A percentile compares a stretch with the other conserved stretches of the same genome.
Conservation (phyloP, 129 eudicot species). For the Artemisia annua region DNA sequence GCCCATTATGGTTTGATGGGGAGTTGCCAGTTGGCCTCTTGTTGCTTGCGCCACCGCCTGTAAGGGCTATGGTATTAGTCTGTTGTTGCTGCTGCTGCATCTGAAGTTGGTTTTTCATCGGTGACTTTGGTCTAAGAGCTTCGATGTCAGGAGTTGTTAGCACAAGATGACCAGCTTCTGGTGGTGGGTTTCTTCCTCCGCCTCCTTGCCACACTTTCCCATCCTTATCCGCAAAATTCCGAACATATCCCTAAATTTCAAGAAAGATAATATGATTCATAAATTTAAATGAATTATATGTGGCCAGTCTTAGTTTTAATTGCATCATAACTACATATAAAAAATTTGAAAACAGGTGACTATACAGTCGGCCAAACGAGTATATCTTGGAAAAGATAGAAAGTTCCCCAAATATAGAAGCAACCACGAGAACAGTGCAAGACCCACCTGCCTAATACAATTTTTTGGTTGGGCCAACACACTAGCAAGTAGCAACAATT, state of each 20-base stretch:
- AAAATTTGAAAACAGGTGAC: not conserved
- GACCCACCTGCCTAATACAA: not conserved
- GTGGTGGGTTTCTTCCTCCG: conserved; percentile 90
- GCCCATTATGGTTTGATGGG: conserved; percentile 52
- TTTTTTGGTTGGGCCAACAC: not conserved
- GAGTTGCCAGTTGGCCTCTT: conserved; percentile 61
- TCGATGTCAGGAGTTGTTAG: conserved; percentile 81
- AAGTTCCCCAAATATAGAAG: not conserved
- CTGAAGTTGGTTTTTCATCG: conserved; percentile 96
- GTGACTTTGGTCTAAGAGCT: conserved; percentile 91
- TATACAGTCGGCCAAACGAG: not conserved
- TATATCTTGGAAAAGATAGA: not conserved
- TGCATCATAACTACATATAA: not conserved
- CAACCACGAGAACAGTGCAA: not conserved
- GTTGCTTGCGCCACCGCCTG: conserved; percentile 49
- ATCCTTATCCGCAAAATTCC: conserved; percentile 79
- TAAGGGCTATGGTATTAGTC: conserved; percentile 63
- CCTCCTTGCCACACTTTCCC: conserved; percentile 75
- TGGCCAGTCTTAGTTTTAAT: not conserved
- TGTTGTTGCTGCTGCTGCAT: conserved; percentile 44
- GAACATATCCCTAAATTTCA: conserved; percentile 54
- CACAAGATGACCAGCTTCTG: conserved; percentile 89
- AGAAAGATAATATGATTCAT: not conserved
- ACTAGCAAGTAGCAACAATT: too few relatives aligned
- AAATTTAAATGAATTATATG: not conserved